Base-by-base conservation (phyloP, 805 yeast genomes). In the Vanderwaltozyma verrucispora region DNA sequence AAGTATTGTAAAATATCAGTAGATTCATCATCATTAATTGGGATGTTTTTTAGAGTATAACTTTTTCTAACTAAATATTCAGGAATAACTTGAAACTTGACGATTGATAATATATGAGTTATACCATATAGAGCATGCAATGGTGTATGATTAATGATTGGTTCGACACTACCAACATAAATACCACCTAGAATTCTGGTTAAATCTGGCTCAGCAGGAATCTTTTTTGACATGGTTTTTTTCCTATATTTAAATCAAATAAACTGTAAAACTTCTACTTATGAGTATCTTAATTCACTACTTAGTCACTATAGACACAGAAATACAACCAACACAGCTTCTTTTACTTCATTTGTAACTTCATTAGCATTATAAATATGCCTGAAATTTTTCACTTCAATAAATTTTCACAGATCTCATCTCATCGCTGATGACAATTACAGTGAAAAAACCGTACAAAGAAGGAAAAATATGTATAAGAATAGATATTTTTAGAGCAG, bases 141-240 rank as follows among this genome's bases (percentile, higher is more conserved):
- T 30, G 80, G 75, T 12, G 67, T 59, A 30, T 63, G 69, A 3
- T 74, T 68, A 13, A 70, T 62, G 17, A 87, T 61, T 0, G 95
- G 82, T 35, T 72, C 74, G 16, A 80, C 64, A 1, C 92, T 75
- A 4, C 95, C 87, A 13, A 89, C 59, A 59, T 77, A 83, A 2
- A 89, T 69, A 8, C 79, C 78, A 19, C 94, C 94, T n/a, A 84
- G 59, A n/a, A 87, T 70, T 50, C 94, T 67, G 38, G 73, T 51
- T 10, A 52, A 30, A 40, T 55, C 59, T 2, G 50, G 43, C 17
- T 41, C 45, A 19, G 28, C 31, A 13, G 35, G 28, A 7, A 17
- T 7, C 10, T 13, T 31, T 13, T 17, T 35, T 3, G 37, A 28
- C 37, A 34, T n/a, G n/a, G n/a, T n/a, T n/a, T n/a, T n/a, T n/a